Conservation (phyloP, 2,329 filamentous ascomycete genomes). For the Cladosporium velox region DNA sequence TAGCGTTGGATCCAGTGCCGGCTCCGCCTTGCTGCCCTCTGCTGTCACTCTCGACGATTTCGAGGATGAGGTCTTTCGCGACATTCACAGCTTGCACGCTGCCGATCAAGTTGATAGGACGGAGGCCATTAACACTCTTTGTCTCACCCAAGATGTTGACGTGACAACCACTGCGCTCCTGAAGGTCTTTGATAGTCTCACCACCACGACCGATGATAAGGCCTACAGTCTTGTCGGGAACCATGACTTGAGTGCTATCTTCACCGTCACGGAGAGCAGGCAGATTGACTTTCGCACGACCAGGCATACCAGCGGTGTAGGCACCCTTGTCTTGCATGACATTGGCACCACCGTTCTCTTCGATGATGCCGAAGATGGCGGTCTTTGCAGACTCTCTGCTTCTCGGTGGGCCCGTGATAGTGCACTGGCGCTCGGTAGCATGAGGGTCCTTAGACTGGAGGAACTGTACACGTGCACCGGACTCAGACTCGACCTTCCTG, state of each 20-base stretch:
- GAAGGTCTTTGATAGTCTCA: conserved; percentile 88
- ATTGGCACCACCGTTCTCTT: conserved; percentile 70
- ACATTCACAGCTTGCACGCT: conserved; percentile 70
- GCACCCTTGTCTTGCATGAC: conserved; percentile 38
- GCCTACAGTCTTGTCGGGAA: conserved; percentile 88
- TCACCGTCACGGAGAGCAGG: conserved; percentile 72
- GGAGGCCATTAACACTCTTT: conserved; percentile 86
- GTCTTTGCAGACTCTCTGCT: conserved; percentile 76
- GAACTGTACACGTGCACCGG: conserved; percentile 83
- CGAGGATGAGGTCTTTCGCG: conserved; percentile 85
- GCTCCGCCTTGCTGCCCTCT: conserved; percentile 46
- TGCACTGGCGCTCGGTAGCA: conserved; percentile 77
- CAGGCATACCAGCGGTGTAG: conserved; percentile 39
- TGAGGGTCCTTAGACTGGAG: conserved; percentile 72
- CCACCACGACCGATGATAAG: conserved; percentile 92
- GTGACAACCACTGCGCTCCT: conserved; percentile 90
- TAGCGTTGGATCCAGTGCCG: conserved; percentile 32
- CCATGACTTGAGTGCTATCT: conserved; percentile 89
- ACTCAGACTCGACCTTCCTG: conserved; percentile 79
- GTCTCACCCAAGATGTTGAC: conserved; percentile 94
- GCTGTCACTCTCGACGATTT: conserved; percentile 91
- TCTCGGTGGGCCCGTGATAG: conserved; percentile 73
- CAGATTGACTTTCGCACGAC: conserved; percentile 40
- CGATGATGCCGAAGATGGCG: conserved; percentile 84
- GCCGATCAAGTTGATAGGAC: conserved; percentile 88